Evolutionary conservation across 2,329 filamentous ascomycete genomes (phyloP).

Genomic region (Verticillium tricorpus): DNA sequence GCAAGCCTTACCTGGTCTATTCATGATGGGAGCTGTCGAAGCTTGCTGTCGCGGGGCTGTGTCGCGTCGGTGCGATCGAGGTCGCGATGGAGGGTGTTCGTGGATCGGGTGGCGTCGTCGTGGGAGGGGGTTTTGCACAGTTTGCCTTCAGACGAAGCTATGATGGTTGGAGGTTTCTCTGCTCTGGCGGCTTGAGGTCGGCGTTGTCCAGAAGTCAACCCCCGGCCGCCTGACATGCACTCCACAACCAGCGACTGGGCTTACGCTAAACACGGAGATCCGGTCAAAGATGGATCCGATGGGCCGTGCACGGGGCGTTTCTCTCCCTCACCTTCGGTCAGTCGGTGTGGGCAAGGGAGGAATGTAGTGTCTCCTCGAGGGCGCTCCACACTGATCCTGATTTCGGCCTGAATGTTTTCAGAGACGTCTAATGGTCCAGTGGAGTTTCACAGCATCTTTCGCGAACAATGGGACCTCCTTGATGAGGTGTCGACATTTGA

Average conservation of each 20-base stretch:
- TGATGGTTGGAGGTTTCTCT: not conserved
- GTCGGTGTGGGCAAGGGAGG: not conserved
- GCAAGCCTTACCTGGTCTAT: constrained; percentile 51
- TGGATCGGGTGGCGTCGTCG: constrained; percentile 11
- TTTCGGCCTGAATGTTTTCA: no score
- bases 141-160: not conserved
- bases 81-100: constrained; percentile 6
- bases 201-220: not conserved
- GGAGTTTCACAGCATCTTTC: not conserved
- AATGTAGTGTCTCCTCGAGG: no score
- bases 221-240: constrained; percentile 2
- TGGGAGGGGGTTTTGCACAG: constrained; percentile 1
- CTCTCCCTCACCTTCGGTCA: not conserved
- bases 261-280: constrained; percentile 11
- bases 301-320: not conserved
- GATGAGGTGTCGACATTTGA: not conserved
- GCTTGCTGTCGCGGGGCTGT: not conserved
- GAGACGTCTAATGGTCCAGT: no score
- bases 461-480: no score
- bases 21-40: constrained; percentile 39
- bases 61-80: not conserved
- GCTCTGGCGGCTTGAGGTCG: not conserved
- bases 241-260: not conserved
- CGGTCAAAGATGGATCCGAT: constrained; percentile 16
- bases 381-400: no score